Conservation (phyloP, 2,329 filamentous ascomycete species). For the Verticillium alfalfae region DNA sequence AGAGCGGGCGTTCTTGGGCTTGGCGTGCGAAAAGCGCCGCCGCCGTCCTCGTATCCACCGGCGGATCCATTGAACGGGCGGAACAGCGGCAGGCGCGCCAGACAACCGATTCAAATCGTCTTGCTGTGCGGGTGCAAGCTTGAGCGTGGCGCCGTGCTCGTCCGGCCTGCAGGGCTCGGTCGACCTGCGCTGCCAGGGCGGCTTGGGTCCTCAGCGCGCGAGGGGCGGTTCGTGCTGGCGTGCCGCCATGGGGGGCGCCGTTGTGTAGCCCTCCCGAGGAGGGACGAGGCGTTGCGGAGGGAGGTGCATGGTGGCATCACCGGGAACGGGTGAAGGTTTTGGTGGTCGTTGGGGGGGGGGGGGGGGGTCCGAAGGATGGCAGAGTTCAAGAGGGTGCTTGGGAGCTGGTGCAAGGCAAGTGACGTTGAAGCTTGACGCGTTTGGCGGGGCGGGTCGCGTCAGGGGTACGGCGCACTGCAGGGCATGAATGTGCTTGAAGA, state of each 20-base stretch:
- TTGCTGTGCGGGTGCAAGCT: constrained; percentile 35
- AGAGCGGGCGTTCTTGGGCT: constrained; percentile 21
- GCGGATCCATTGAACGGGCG: constrained; percentile 48
- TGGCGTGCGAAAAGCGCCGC: constrained; percentile 32
- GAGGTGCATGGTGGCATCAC: background rate
- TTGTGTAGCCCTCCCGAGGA: background rate
- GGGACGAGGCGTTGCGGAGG: background rate
- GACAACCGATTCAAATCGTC: constrained; percentile 34
- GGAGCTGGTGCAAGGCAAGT: background rate
- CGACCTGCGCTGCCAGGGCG: constrained; percentile 15
- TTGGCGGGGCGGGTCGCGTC: background rate
- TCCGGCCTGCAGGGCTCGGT: constrained; percentile 23
- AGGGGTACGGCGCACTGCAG: background rate
- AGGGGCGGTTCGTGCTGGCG: background rate
- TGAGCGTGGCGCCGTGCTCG: constrained; percentile 19
- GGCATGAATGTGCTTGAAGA: too few relatives aligned
- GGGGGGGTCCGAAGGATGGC: too few relatives aligned
- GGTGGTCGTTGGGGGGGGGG: background rate
- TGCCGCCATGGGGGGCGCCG: background rate
- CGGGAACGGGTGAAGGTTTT: background rate
- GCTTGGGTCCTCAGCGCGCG: background rate
- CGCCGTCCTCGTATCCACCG: constrained; percentile 38
- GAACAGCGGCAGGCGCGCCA: constrained; percentile 46
- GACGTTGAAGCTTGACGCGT: background rate
- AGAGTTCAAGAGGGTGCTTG: background rate